phyloP scores from a whole-genome alignment of 441 rosid genomes.

The Corymbia citriodora region DNA sequence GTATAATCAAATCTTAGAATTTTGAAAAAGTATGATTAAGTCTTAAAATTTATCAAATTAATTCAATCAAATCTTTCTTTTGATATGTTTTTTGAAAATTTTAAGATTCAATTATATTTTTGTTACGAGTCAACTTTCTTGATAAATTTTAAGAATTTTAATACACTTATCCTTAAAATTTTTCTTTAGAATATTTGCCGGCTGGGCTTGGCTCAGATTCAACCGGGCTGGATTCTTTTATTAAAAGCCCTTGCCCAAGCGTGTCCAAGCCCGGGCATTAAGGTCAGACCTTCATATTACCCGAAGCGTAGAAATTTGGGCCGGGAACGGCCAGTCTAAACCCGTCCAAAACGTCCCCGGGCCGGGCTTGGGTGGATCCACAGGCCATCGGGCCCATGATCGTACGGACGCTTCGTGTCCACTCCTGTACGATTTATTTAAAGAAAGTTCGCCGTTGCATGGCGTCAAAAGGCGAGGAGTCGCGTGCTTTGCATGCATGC shows the following conservation, averaged over 20 bases:
- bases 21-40: no score
- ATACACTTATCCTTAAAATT: not conserved
- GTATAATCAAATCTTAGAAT: no score
- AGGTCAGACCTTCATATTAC: not conserved
- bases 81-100: no score
- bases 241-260: not conserved
- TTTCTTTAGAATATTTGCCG: not conserved
- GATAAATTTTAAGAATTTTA: no score
- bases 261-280: not conserved
- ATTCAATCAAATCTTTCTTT: no score
- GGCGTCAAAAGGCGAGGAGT: not conserved
- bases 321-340: not conserved
- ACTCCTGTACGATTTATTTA: not conserved
- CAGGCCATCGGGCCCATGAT: fast-evolving
- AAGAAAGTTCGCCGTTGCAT: not conserved
- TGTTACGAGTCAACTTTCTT: no score
- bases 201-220: not conserved
- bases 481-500: not conserved
- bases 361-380: not conserved
- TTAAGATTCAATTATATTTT: no score
- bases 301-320: fast-evolving
- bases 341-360: not conserved
- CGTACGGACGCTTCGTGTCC: not conserved
- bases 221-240: not conserved
- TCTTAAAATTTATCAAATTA: no score